Evolutionary conservation across 176 grass and related monocot species (phyloP).

Genomic region (Otatea glauca): DNA sequence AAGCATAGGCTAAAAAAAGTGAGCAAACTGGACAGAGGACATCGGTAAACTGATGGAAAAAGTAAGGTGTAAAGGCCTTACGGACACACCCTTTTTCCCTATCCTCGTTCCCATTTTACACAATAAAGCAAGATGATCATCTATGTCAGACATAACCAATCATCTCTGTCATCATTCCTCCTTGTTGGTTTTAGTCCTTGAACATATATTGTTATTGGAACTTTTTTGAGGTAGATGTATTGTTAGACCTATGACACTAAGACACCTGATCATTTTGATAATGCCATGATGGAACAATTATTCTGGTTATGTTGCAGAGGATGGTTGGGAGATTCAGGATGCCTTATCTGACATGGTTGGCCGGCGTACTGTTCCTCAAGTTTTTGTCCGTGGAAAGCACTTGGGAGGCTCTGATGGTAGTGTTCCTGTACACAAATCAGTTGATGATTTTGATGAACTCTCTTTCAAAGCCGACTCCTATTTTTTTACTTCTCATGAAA

Average conservation of each 20-base stretch:
- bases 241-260: not conserved
- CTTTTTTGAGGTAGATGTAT: not conserved
- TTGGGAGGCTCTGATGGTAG: slow-evolving; percentile 76
- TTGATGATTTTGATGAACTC: not conserved
- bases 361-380: slow-evolving; percentile 69
- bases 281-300: slow-evolving; percentile 13
- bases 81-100: not conserved
- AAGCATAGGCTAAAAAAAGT: not conserved
- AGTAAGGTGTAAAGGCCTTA: not conserved
- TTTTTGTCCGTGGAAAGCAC: slow-evolving; percentile 72
- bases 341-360: slow-evolving; percentile 58
- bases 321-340: slow-evolving; percentile 73
- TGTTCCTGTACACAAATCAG: not conserved
- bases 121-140: not conserved
- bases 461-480: not conserved
- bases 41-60: not conserved
- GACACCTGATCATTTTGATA: not conserved
- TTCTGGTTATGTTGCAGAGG: slow-evolving; percentile 47
- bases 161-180: not conserved
- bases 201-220: not conserved
- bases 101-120: not conserved
- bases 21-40: not conserved
- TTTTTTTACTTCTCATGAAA: not conserved
- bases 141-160: not conserved
- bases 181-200: not conserved